These are phyloP conservation scores for Tylopilus plumbeoviolaceoides DNA, from an alignment of 768 basidiomycete genomes.

Conservation along the genomic window DNA sequence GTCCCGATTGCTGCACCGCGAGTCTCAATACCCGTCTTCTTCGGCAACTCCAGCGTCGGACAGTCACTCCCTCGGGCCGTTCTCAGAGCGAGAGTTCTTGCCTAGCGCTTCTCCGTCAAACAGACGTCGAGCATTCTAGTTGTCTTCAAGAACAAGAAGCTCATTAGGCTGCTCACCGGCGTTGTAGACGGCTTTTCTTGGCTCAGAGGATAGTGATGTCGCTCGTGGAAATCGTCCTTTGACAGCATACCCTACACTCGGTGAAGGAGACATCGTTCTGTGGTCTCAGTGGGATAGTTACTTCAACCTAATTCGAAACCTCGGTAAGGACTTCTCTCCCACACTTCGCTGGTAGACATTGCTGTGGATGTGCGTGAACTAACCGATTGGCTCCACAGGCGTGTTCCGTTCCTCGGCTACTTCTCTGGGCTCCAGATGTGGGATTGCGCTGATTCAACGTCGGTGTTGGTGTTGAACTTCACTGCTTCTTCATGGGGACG, in stretches of 20 bases:
- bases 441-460: slow-evolving; percentile 53
- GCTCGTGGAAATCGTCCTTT: no score
- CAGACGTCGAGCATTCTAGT: slow-evolving; percentile 8
- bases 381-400: slow-evolving; percentile 21
- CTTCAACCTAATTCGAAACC: slow-evolving; percentile 11
- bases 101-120: slow-evolving; percentile 10
- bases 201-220: no score
- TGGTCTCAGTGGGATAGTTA: slow-evolving; percentile 34
- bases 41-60: slow-evolving; percentile 37
- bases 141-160: slow-evolving; percentile 3
- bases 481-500: no score
- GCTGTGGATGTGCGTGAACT: no score
- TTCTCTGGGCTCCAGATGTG: no score
- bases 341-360: no score
- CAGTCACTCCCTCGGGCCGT: slow-evolving; percentile 10
- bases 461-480: slow-evolving; percentile 50
- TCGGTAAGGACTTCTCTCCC: no score
- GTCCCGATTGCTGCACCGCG: slow-evolving; percentile 44
- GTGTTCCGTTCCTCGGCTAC: no score
- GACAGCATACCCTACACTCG: no score
- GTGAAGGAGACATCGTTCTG: slow-evolving; percentile 28
- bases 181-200: no score
- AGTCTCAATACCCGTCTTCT: slow-evolving; percentile 46
- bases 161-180: no score
- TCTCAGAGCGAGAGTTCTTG: slow-evolving; percentile 7